Evolutionary conservation across 352 stramenopile genomes (phyloP).

Genomic region (Phytopythium chamaehyphon): DNA sequence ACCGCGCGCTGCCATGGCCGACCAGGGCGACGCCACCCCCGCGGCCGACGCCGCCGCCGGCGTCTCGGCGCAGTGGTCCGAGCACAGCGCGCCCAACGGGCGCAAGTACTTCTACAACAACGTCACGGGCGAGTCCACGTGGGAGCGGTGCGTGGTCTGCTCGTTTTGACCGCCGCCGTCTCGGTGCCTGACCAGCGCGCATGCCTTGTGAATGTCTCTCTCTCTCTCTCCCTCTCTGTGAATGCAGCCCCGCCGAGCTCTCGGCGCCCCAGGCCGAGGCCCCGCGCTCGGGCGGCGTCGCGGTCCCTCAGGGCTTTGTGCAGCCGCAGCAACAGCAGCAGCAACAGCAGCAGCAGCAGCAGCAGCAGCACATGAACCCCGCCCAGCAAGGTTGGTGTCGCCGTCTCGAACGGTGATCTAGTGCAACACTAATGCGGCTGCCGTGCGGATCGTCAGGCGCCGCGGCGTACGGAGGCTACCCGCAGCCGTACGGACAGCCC

Average conservation of each 20-base stretch:
- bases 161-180: not conserved
- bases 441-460: constrained; percentile 8
- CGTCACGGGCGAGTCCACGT: constrained; percentile 86
- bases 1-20: constrained; percentile 36
- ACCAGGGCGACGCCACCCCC: constrained; percentile 53
- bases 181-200: not conserved
- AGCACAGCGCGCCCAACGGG: constrained; percentile 89
- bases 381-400: constrained; percentile 34
- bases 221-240: too few species aligned
- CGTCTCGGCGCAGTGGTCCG: constrained; percentile 70
- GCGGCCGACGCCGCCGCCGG: constrained; percentile 28
- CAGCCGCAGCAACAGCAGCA: constrained; percentile 20
- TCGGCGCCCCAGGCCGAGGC: constrained; percentile 30
- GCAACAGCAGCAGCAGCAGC: constrained; percentile 14
- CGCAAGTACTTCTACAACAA: constrained; percentile 93
- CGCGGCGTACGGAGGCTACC: constrained; percentile 63
- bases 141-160: constrained; percentile 66
- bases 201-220: too few species aligned
- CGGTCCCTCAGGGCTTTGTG: not conserved
- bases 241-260: constrained; percentile 54
- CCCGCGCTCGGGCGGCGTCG: constrained; percentile 18
- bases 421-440: not conserved
- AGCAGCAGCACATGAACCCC: constrained; percentile 33
- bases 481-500: constrained; percentile 71
- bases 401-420: not conserved